Percentiles rank a stretch among this genome's conserved stretches.
Evolutionary conservation across 1,284 basidiomycete species (phyloP).

Genomic region (Lentinus polychrous): DNA sequence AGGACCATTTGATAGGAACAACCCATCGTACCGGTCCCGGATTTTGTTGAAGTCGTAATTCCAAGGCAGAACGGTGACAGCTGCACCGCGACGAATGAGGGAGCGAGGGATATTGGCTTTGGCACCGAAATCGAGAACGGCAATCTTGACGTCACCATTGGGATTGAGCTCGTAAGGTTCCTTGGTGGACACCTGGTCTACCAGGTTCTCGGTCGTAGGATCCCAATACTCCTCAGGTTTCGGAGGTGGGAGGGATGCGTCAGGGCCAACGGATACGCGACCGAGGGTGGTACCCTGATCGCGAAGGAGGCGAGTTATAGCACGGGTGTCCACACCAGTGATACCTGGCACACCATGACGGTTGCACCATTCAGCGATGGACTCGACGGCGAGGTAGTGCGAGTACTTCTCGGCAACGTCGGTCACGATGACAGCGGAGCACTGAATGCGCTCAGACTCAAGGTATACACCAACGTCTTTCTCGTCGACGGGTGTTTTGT

Average conservation of each 20-base stretch:
- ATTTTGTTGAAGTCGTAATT: constrained; percentile 92
- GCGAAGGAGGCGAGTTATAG: constrained; percentile 88
- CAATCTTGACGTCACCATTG: constrained; percentile 83
- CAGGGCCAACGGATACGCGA: constrained; percentile 79
- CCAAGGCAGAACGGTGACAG: constrained; percentile 96
- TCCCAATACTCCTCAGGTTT: constrained; percentile 80
- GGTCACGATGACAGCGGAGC: constrained; percentile 88
- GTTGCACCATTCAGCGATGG: constrained; percentile 89
- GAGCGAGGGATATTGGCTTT: constrained; percentile 97
- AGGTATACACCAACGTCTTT: constrained; percentile 87
- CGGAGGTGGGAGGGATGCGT: constrained; percentile 59
- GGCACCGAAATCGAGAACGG: constrained; percentile 94
- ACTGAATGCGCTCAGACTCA: constrained; percentile 88
- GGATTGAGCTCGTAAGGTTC: constrained; percentile 85
- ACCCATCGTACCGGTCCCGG: constrained; percentile 87
- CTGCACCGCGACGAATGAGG: constrained; percentile 83
- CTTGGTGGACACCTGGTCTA: constrained; percentile 89
- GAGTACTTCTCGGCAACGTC: constrained; percentile 95
- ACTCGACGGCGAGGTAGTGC: constrained; percentile 92
- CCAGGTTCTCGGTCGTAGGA: constrained; percentile 87
- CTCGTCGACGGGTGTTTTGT: constrained; percentile 67
- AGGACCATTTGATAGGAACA: constrained; percentile 96
- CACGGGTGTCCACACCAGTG: constrained; percentile 96
- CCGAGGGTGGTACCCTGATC: constrained; percentile 98
- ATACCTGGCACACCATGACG: constrained; percentile 89